A percentile compares a stretch with the other conserved stretches of the same genome.
phyloP scores from a whole-genome alignment of 2,329 filamentous ascomycete genomes.

The Dendrostoma leiphaemia region DNA sequence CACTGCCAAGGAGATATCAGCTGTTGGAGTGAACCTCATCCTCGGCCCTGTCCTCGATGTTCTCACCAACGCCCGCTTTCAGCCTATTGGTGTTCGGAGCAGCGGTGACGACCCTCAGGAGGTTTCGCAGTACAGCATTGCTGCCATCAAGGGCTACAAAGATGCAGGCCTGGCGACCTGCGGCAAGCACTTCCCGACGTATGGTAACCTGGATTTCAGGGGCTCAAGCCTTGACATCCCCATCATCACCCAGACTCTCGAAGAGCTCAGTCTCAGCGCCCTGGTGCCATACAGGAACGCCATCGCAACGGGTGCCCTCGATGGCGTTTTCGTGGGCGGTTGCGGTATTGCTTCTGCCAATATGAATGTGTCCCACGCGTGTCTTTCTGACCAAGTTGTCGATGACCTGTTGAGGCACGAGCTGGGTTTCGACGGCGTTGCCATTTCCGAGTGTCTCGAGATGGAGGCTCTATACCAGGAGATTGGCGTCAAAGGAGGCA shows the following conservation, averaged over 20 bases:
- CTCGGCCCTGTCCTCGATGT: conserved; percentile 93
- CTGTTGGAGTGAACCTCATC: conserved; percentile 94
- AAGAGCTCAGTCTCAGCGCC: conserved; percentile 88
- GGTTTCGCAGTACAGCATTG: conserved; percentile 87
- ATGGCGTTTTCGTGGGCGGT: conserved; percentile 94
- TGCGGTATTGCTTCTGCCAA: conserved; percentile 89
- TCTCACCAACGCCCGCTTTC: conserved; percentile 86
- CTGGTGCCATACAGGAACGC: conserved; percentile 90
- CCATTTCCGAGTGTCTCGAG: conserved; percentile 91
- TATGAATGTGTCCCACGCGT: conserved; percentile 94
- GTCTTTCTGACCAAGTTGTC: conserved; percentile 88
- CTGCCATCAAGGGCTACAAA: conserved; percentile 88
- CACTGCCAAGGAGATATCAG: conserved; percentile 86
- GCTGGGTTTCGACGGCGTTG: conserved; percentile 85
- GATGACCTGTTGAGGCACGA: conserved; percentile 86
- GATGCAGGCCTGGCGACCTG: conserved; percentile 86
- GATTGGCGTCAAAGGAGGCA: conserved; percentile 94
- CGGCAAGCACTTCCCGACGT: conserved; percentile 95
- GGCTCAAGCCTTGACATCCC: conserved; percentile 90
- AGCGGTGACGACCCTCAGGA: conserved; percentile 93
- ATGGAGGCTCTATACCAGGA: conserved; percentile 97
- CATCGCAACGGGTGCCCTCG: conserved; percentile 75
- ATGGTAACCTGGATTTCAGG: conserved; percentile 90
- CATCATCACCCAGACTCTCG: conserved; percentile 90
- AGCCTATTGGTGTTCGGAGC: conserved; percentile 85